Percentiles rank a stretch among this genome's conserved stretches.
phyloP scores from a whole-genome alignment of 495 filamentous ascomycete genomes.

The Daldinia bambusicola region DNA sequence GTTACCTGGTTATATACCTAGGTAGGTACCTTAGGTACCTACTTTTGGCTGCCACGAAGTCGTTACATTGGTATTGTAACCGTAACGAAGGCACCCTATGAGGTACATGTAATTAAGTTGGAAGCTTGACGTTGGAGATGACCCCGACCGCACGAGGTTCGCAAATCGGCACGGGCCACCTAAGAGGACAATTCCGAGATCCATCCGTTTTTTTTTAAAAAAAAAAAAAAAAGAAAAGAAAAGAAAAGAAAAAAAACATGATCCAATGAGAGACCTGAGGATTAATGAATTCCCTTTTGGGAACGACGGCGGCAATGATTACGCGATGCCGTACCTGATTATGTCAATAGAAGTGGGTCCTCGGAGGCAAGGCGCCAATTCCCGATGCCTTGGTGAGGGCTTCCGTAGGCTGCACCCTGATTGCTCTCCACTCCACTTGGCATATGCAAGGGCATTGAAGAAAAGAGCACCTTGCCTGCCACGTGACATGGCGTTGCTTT shows the following conservation, averaged over 20 bases:
- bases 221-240: too few species aligned
- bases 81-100: constrained; percentile 26
- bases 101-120: constrained; percentile 26
- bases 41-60: constrained; percentile 5
- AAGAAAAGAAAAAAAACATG: too few species aligned
- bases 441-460: constrained; percentile 38
- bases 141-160: constrained; percentile 37
- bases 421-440: constrained; percentile 37
- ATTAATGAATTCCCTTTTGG: constrained; percentile 35
- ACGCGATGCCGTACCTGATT: constrained; percentile 44
- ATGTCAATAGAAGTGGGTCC: constrained; percentile 36
- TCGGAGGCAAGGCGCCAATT: constrained; percentile 39
- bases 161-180: constrained; percentile 43
- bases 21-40: too few species aligned
- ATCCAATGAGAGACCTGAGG: constrained; percentile 31
- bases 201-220: constrained; percentile 1
- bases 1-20: neutral
- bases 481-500: constrained; percentile 43
- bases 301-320: constrained; percentile 34
- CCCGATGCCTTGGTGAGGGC: constrained; percentile 32
- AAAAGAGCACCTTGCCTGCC: constrained; percentile 8
- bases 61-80: constrained; percentile 19
- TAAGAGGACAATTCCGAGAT: constrained; percentile 24
- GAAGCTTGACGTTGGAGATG: constrained; percentile 38
- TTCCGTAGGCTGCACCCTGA: constrained; percentile 16